Evolutionary conservation across 1,284 basidiomycete species (phyloP), one percentile per base, ranked within the genome.

Genomic region (Fomitopsis schrenkii): DNA sequence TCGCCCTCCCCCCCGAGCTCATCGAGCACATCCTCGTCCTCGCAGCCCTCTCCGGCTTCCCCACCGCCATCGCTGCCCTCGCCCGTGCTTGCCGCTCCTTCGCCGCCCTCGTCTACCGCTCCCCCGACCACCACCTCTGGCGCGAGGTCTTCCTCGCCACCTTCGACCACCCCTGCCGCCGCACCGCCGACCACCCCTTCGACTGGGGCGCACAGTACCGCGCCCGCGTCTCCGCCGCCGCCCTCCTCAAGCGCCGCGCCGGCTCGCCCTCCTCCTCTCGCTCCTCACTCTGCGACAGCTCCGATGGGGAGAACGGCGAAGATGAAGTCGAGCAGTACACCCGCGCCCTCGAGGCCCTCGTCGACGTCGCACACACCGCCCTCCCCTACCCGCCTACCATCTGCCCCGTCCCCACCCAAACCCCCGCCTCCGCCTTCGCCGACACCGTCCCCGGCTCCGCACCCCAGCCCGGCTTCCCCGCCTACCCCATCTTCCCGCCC

Each of bases 101-200:
- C 57, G 67, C 68, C 55, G 66, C 68, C 5, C 71, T 83, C 41
- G 70, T 85, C 22, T 81, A 82, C 66, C 66, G 68, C 22, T 69
- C 77, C 0, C 57, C 70, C 0, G 80, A 84, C 65, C 71, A 75
- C 10, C 83, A 84, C 65, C 72, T 86, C 19, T 85, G 83, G 83
- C 72, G 83, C 30, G 75, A 79, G 59, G 71, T 85, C 46, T 85
- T 82, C 68, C 72, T 85, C 22, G 66, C 75, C 1, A 72, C 72
- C 1, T 85, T 83, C 65, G 83, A 85, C 60, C 79, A 85, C 59
- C 83, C 82, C 0, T 71, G 79, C 26, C 59, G 48, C n/a, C 40
- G 3, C 58, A 50, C 26, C 41, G 50, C 4, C 7, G 10, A 44
- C 55, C 44, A 62, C 54, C 61, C 5, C 41, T 65, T 70, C 35